Percentiles rank a stretch among this genome's conserved stretches.
Conservation (phyloP, 495 filamentous ascomycete species). For the Podospora anserina region DNA sequence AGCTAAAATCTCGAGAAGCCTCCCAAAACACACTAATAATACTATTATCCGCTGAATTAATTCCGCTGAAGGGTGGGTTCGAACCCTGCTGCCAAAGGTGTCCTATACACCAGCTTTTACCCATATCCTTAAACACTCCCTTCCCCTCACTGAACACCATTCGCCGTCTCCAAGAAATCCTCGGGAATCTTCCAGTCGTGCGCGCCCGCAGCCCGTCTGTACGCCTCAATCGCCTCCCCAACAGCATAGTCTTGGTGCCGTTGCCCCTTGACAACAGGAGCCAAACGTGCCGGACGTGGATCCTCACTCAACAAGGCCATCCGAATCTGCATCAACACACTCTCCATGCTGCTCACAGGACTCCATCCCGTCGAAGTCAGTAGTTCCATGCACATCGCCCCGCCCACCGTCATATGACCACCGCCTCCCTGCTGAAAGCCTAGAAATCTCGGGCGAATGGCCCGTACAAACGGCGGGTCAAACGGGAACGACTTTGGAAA, state of each 20-base stretch:
- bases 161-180: slow-evolving; percentile 35
- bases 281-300: slow-evolving; percentile 68
- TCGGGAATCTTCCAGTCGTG: slow-evolving; percentile 65
- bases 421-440: slow-evolving; percentile 70
- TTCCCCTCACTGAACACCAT: neutral
- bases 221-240: slow-evolving; percentile 71
- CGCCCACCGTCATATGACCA: slow-evolving; percentile 84
- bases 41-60: neutral
- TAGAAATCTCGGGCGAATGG: slow-evolving; percentile 78
- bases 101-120: neutral
- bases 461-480: slow-evolving; percentile 78
- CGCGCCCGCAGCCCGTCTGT: slow-evolving; percentile 56
- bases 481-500: slow-evolving; percentile 74
- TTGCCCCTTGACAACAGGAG: neutral
- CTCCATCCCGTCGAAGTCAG: slow-evolving; percentile 83
- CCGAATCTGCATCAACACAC: slow-evolving; percentile 76
- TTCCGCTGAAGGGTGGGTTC: neutral
- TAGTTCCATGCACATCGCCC: slow-evolving; percentile 89
- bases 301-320: slow-evolving; percentile 69
- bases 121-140: neutral
- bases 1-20: too few relatives aligned
- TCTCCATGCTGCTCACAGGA: slow-evolving; percentile 69
- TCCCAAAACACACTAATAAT: too few relatives aligned
- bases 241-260: slow-evolving; percentile 56
- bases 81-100: too few relatives aligned